Evolutionary conservation across 2,329 filamentous ascomycete genomes (phyloP), one percentile per base, ranked within the genome.

Genomic region (Phyllosticta citribraziliensis): DNA sequence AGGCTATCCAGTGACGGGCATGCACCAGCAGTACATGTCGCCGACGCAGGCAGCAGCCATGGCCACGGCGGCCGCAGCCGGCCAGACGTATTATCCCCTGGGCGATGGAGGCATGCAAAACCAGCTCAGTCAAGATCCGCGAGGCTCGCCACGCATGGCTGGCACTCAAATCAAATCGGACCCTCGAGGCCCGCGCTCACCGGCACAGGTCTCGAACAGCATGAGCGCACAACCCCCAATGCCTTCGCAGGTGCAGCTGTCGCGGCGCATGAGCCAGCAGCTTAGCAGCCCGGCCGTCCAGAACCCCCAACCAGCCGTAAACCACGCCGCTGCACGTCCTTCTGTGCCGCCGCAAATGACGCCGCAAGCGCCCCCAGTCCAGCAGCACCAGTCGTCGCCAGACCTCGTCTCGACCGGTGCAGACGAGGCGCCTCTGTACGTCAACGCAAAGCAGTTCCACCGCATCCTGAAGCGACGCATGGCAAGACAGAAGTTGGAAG

Each of bases 381-480:
- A 88, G 70, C 86, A 87, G 75, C 83, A 84, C 64, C 85, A 84
- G 63, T 86, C 89, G 64, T 93, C 91, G 0, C 89, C 91, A 8
- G 92, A 97, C 71, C 84, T 94, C 68, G 83, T 88, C 1, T 79
- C 87, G 8, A 81, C 79, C 14, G 82, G 83, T 14, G 85, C 86
- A 3, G 94, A 97, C 73, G 94, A 99, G 71, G 93, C 93, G 0
- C 94, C 94, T 0, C 79, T 99, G 0, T 99, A 99, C 68, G 94
- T 99, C 70, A 99, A 99, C 69, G 94, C 94, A 5, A 99, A 99
- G 74, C 94, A 99, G 70, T 99, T 99, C 68, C 94, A 99, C 72
- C 88, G 94, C 25, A 99, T 99, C 56, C 77, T 99, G 60, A 97
- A 99, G 80, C 84, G 94, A 62, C 85, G 94, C 63, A 91, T 97